phyloP scores from a whole-genome alignment of 352 stramenopile genomes.

The Globisporangium sylvaticum region DNA sequence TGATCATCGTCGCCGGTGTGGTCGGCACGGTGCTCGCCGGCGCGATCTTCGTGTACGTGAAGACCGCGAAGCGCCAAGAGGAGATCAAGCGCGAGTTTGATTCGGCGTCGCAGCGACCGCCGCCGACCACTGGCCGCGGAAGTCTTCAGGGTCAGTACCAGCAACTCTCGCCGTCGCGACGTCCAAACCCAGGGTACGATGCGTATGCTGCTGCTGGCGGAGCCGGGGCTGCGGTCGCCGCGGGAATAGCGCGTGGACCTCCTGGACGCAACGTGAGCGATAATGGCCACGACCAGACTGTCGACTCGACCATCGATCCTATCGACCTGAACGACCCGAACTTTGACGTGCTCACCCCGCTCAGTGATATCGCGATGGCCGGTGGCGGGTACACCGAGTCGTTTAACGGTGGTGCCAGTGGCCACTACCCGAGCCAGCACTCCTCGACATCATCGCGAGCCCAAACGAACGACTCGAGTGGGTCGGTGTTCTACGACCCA shows the following conservation, averaged over 20 bases:
- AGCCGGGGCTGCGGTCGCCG: not conserved
- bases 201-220: constrained; percentile 5
- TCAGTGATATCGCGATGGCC: constrained; percentile 46
- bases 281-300: not conserved
- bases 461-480: constrained; percentile 13
- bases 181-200: constrained; percentile 5
- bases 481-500: constrained; percentile 33
- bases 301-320: constrained; percentile 2
- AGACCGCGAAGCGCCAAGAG: constrained; percentile 27
- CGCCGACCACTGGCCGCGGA: not conserved
- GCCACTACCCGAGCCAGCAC: constrained; percentile 20
- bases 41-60: constrained; percentile 54
- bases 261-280: not conserved
- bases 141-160: constrained; percentile 9
- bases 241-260: not conserved
- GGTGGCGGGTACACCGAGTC: constrained; percentile 5
- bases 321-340: constrained; percentile 48
- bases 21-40: constrained; percentile 38
- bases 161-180: constrained; percentile 18
- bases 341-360: constrained; percentile 60
- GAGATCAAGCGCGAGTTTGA: constrained; percentile 35
- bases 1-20: constrained; percentile 39
- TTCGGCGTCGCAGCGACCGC: not conserved
- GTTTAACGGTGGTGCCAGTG: constrained; percentile 5
- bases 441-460: not conserved